A percentile compares a stretch with the other conserved stretches of the same genome.
Evolutionary conservation across 2,329 filamentous ascomycete species (phyloP).

Genomic region (Graphiopsis chlorocephala): DNA sequence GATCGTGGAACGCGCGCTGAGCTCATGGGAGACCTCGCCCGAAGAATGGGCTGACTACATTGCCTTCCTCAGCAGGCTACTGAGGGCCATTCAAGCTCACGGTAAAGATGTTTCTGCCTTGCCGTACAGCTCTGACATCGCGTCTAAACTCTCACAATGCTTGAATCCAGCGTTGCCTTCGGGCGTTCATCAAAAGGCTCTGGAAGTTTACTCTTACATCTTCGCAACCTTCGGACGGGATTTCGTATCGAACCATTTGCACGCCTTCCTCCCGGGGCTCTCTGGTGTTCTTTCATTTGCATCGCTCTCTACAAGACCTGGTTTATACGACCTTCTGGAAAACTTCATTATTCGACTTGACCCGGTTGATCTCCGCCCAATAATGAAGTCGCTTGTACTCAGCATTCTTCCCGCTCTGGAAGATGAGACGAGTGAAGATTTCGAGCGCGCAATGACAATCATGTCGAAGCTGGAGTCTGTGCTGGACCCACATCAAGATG

Average conservation of each 20-base stretch:
- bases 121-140: slow-evolving; percentile 77
- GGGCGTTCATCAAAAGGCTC: slow-evolving; percentile 93
- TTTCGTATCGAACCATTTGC: slow-evolving; percentile 71
- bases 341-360: slow-evolving; percentile 72
- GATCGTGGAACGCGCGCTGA: slow-evolving; percentile 80
- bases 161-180: slow-evolving; percentile 90
- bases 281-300: slow-evolving; percentile 90
- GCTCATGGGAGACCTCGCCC: slow-evolving; percentile 85
- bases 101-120: slow-evolving; percentile 69
- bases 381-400: slow-evolving; percentile 84
- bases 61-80: slow-evolving; percentile 83
- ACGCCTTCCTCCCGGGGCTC: slow-evolving; percentile 85
- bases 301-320: slow-evolving; percentile 82
- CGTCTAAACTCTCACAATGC: slow-evolving; percentile 91
- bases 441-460: slow-evolving; percentile 78
- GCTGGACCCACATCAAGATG: slow-evolving; percentile 49
- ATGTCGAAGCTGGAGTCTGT: slow-evolving; percentile 70
- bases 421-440: slow-evolving; percentile 96
- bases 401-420: slow-evolving; percentile 88
- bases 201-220: slow-evolving; percentile 89
- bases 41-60: slow-evolving; percentile 99
- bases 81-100: slow-evolving; percentile 90
- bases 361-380: slow-evolving; percentile 70
- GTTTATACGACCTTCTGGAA: slow-evolving; percentile 82
- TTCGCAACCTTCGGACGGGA: slow-evolving; percentile 74